Base-by-base conservation (phyloP, 257 asterid genomes). In the Solanum sparsipilum region DNA sequence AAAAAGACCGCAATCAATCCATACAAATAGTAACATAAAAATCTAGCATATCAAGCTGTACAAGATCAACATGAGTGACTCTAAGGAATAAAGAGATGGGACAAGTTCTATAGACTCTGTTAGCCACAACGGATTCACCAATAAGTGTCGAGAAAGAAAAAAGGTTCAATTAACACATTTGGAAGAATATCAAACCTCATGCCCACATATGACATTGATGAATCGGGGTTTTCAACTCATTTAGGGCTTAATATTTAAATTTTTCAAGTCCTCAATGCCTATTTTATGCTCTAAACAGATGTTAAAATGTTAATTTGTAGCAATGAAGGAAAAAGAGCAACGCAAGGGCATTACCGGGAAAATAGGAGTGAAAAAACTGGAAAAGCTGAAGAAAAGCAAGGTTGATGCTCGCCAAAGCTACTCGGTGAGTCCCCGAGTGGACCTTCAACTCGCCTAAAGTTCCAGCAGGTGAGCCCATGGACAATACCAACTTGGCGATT, bases 331-430 rank as follows among this genome's bases (percentile, higher is more conserved):
- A 48, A 48, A 48, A 48, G 58, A 48, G 3, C 58, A 48, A 48
- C 2, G n/a, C n/a, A 52, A 52, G 9, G 63, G 9, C 23, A 18
- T 6, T 18, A 52, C 0, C n/a, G 1, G 0, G 63, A 18, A 20
- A 2, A 52, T 6, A 52, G 0, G 0, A 6, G 63, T 1, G 4
- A 52, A 52, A 52, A 16, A 52, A 3, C 1, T 18, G 0, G 3
- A 46, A 52, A 18, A 1, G 9, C 4, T 52, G 63, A 52, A 18
- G n/a, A 52, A 52, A 52, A 6, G 10, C 4, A 20, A 52, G 63
- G n/a, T 0, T 52, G 63, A 1, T 18, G 63, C 23, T 18, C 1
- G 23, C 9, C 63, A 52, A 52, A 52, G n/a, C 63, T 52, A 52
- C 63, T 52, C 63, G n/a, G n/a, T 0, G 3, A 52, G n/a, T 52